These are phyloP conservation scores for Rosa hybrid DNA, from an alignment of 331 rosid species.

Conservation along the genomic window DNA sequence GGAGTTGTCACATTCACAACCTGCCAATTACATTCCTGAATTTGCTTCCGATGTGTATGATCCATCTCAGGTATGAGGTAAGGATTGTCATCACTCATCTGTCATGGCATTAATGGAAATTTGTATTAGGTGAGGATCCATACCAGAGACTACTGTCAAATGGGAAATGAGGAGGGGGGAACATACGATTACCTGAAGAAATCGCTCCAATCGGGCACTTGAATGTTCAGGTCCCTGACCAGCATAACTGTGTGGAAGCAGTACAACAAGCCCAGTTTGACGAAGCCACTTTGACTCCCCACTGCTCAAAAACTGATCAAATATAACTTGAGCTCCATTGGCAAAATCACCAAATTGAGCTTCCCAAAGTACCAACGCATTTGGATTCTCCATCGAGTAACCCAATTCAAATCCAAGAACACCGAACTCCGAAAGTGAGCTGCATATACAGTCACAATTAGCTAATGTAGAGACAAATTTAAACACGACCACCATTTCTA, in stretches of 20 bases:
- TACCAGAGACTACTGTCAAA: neutral
- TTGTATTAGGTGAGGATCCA: constrained; percentile 10
- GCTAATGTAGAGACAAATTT: constrained; percentile 19
- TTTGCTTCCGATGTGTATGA: constrained; percentile 77
- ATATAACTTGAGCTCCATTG: constrained; percentile 96
- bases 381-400: constrained; percentile 96
- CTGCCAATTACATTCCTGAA: constrained; percentile 98
- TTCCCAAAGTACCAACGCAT: constrained; percentile 93
- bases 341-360: constrained; percentile 99
- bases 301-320: constrained; percentile 92
- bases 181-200: constrained; percentile 69
- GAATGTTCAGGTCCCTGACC: constrained; percentile 99
- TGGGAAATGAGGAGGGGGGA: neutral
- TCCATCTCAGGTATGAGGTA: constrained; percentile 91
- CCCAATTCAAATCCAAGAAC: constrained; percentile 99
- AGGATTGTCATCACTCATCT: constrained; percentile 98
- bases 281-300: constrained; percentile 99
- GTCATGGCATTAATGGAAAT: constrained; percentile 37
- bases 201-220: constrained; percentile 88
- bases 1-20: constrained; percentile 94
- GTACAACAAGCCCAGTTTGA: constrained; percentile 88
- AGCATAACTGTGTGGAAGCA: constrained; percentile 97
- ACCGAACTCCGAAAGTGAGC: constrained; percentile 94
- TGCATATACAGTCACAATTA: constrained; percentile 38
- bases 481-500: constrained; percentile 8